Percentiles rank a stretch among this genome's conserved stretches.
phyloP scores from a whole-genome alignment of 2,329 filamentous ascomycete genomes.

The Drechslerella coelobrocha region DNA sequence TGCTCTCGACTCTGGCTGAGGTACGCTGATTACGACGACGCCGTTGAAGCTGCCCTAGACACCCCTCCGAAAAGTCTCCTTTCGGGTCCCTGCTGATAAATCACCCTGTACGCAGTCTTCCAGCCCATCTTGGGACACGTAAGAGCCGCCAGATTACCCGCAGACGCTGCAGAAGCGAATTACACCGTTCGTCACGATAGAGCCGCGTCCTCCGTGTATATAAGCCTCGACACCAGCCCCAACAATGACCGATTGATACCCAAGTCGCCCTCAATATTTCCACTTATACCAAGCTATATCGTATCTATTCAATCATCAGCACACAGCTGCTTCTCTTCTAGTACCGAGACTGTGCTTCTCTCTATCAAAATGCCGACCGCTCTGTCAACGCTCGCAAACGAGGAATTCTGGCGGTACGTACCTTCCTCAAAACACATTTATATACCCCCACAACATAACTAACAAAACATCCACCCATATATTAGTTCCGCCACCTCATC shows the following conservation, averaged over 20 bases:
- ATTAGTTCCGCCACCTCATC: constrained; percentile 31
- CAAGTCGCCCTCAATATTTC: background rate
- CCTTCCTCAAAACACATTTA: background rate
- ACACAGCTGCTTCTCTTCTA: background rate
- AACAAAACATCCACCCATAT: constrained; percentile 8
- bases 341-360: background rate
- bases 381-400: constrained; percentile 31
- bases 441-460: background rate
- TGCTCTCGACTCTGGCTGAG: too few species aligned
- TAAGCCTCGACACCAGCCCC: background rate
- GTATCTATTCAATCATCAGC: background rate
- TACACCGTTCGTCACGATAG: too few species aligned
- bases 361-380: constrained; percentile 23
- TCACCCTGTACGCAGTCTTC: constrained; percentile 2
- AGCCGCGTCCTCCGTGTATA: background rate
- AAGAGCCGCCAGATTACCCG: constrained; percentile 11
- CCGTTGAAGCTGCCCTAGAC: constrained; percentile 15
- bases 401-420: constrained; percentile 37
- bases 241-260: background rate
- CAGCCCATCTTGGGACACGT: constrained; percentile 13
- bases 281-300: background rate
- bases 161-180: constrained; percentile 8
- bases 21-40: background rate
- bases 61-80: constrained; percentile 50
- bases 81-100: constrained; percentile 49